Base-by-base conservation (phyloP, 2,329 filamentous ascomycete species). In the Raffaelea arxii region DNA sequence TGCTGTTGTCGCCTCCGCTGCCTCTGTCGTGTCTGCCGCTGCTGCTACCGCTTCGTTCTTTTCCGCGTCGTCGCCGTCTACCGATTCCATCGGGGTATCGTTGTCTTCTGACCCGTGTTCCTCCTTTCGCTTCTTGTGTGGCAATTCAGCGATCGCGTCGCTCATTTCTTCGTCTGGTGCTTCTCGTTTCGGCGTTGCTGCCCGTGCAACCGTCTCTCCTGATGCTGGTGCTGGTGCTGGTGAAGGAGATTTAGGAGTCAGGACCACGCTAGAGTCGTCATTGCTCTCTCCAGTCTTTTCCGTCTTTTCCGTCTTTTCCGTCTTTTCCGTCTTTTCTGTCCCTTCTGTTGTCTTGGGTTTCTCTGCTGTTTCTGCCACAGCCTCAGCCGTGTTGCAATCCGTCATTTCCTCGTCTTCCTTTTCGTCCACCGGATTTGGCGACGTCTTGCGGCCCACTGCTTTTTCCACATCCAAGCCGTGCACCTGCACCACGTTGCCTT, bases 401-500 rank as follows among this genome's bases (percentile, higher is more conserved):
- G 32, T 12, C 16, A 18, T 5, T 18, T 36, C 32, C 32, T 9
- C 16, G 14, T 36, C 32, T 18, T 36, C 32, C 6, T 50, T 51
- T 12, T 48, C 49, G 41, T 56, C 54, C 44, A 50, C 54, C 25
- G 53, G 51, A 43, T 54, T 49, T 19, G 14, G 43, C 44, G 11
- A 44, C 49, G 21, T 46, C 49, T 70, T 76, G 22, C 78, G 65
- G 1, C 78, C 78, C 4, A 81, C 75, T 4, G 78, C 78, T 19
- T 76, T 77, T 57, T 78, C 77, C 21, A 82, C 63, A 55, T 82
- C 74, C 49, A 82, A 77, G 12, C 68, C 72, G 44, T 71, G 69
- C 62, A 75, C 71, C 41, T 69, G 67, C n/a, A 74, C 55, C 32
- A 41, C n/a, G 65, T 61, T 42, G 18, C 38, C 37, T 27, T 40